Base-by-base conservation (phyloP, 371 early-diverging fungal species). In the Syncephalis fuscata region DNA sequence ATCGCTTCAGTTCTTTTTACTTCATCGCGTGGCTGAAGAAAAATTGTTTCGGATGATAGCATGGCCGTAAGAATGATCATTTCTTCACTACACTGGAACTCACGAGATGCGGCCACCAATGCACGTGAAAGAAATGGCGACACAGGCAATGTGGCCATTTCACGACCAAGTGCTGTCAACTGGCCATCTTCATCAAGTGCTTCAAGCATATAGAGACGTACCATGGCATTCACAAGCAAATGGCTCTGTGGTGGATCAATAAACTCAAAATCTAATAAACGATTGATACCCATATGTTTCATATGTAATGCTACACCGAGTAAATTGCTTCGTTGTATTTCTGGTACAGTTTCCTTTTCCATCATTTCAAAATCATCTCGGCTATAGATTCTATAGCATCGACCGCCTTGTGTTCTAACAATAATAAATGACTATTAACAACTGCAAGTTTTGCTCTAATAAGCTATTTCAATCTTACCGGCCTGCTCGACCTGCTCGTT, bases 401-500 rank as follows among this genome's bases (percentile, higher is more conserved):
- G 85, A 11, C 99, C 99, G 1, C 87, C 81, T 10, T 65, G 63
- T 1, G 72, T 72, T 59, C 93, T 70, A 38, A 52, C 24, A 26
- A 17, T n/a, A n/a, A n/a, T n/a, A n/a, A n/a, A n/a, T 4, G 32
- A 32, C 11, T 32, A 32, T 11, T 7, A 7, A 7, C 32, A 32
- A 7, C 4, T 32, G 4, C 4, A 11, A 32, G 32, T 11, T 32
- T 38, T 7, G 17, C 16, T 17, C 2, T 15, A 25, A 41, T 14
- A 21, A 20, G 7, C n/a, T 2, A 37, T 9, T 15, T 39, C 24
- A 42, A 10, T 7, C 74, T 73, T n/a, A 82, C 81, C 98, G 74
- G 3, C 99, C 99, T n/a, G 98, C 98, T 39, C 99, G 79, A 19
- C 99, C 99, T 21, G 85, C 82, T 43, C 99, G 73, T 64, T 99